These are phyloP conservation scores for Mariannaea elegans DNA, from an alignment of 2,329 filamentous ascomycete genomes.

Conservation along the genomic window DNA sequence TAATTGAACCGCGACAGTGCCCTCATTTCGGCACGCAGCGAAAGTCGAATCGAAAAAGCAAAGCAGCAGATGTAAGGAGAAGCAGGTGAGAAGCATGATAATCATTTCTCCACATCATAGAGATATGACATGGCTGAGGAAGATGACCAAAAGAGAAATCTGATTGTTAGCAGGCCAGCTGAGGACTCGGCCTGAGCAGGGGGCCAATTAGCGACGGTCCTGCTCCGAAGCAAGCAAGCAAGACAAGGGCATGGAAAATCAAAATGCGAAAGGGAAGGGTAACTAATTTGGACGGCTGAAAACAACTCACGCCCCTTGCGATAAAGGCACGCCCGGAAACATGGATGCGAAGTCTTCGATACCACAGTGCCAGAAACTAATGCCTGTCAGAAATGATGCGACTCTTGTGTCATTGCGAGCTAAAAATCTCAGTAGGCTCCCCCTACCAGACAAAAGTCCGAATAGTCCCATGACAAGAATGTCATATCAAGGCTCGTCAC, in stretches of 20 bases:
- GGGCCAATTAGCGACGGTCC: slow-evolving; percentile 15
- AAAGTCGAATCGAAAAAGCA: slow-evolving; percentile 11
- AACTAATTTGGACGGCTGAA: slow-evolving; percentile 29
- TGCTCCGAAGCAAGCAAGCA: slow-evolving; percentile 24
- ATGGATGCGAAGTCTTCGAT: slow-evolving; percentile 13
- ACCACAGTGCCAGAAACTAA: slow-evolving; percentile 28
- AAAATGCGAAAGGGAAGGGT: slow-evolving; percentile 16
- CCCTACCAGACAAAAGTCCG: slow-evolving; percentile 24
- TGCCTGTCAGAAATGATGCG: slow-evolving; percentile 38
- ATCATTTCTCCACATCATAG: slow-evolving; percentile 7
- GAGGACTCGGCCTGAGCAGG: neutral
- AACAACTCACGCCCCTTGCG: slow-evolving; percentile 31
- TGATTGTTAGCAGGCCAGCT: neutral
- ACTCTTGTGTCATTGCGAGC: slow-evolving; percentile 40
- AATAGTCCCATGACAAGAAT: slow-evolving; percentile 17
- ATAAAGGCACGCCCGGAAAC: slow-evolving; percentile 33
- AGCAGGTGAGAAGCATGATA: neutral
- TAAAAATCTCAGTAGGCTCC: slow-evolving; percentile 22
- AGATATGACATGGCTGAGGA: slow-evolving; percentile 11
- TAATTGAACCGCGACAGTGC: slow-evolving; percentile 28
- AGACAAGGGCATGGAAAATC: slow-evolving; percentile 24
- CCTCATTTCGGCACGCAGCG: slow-evolving; percentile 23
- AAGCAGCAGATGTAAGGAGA: slow-evolving; percentile 1
- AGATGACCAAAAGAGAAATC: slow-evolving; percentile 1
- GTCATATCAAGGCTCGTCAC: slow-evolving; percentile 16